Evolutionary conservation across 805 yeast genomes (phyloP).

Genomic region (Yarrowia sp.): DNA sequence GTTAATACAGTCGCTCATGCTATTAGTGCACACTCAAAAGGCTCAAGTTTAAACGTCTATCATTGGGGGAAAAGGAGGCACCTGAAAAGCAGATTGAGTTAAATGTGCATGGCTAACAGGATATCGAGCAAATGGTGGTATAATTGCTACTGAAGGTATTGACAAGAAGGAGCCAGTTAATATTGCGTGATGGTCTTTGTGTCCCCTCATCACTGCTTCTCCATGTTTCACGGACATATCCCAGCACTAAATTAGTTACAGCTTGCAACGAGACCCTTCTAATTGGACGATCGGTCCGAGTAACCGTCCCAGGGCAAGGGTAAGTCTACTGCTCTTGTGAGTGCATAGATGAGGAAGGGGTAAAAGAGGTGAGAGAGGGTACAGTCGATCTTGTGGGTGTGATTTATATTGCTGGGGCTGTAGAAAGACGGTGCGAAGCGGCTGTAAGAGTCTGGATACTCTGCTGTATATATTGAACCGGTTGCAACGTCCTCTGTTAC

Average conservation of each 20-base stretch:
- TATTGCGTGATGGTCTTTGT: too few species aligned
- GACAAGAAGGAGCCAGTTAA: too few species aligned
- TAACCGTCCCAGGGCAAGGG: conserved; percentile 13
- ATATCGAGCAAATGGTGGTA: not conserved
- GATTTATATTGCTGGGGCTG: too few species aligned
- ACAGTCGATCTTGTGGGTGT: too few species aligned
- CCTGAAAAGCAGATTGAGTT: conserved; percentile 15
- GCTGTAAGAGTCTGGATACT: too few species aligned
- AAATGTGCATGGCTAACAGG: not conserved
- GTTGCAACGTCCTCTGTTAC: not conserved
- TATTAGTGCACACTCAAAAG: conserved; percentile 15
- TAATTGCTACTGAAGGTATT: not conserved
- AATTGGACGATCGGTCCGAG: conserved; percentile 19
- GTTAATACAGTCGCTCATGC: conserved; percentile 4
- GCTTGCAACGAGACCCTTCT: not conserved
- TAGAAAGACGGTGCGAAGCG: too few species aligned
- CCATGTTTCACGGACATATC: not conserved
- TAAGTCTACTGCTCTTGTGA: conserved; percentile 3
- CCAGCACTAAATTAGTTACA: not conserved
- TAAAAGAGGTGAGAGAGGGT: not conserved
- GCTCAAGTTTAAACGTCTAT: conserved; percentile 11
- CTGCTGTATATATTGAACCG: not conserved
- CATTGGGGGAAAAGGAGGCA: conserved; percentile 22
- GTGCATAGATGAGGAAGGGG: conserved; percentile 9
- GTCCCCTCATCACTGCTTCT: too few species aligned